These are phyloP conservation scores for Boletus sp. DNA, from an alignment of 768 basidiomycete species.

Conservation along the genomic window DNA sequence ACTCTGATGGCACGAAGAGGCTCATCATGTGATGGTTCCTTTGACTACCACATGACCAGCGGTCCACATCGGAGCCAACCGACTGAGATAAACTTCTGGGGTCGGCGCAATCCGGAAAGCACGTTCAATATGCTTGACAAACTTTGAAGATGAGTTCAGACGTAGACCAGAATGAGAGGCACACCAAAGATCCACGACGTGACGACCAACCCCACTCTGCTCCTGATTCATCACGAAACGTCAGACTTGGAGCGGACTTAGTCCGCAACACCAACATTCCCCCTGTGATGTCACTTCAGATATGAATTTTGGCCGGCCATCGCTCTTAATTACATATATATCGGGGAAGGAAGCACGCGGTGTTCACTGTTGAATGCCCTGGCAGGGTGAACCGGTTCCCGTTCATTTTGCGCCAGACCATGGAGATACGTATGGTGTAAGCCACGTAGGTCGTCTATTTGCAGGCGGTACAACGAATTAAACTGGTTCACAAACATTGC, in stretches of 20 bases:
- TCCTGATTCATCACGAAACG: not conserved
- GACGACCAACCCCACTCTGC: not conserved
- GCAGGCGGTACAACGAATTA: constrained; percentile 20
- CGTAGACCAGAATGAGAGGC: not conserved
- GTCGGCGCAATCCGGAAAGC: not conserved
- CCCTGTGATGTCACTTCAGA: constrained; percentile 4
- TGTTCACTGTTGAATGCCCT: not conserved
- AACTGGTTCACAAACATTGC: constrained; percentile 7
- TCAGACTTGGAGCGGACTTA: not conserved
- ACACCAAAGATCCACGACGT: not conserved
- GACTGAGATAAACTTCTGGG: not conserved
- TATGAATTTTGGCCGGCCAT: not conserved
- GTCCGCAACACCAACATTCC: not conserved
- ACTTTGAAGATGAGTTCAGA: not conserved
- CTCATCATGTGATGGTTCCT: constrained; percentile 4
- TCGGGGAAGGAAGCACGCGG: not conserved
- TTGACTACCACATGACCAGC: constrained; percentile 1
- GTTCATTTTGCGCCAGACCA: not conserved
- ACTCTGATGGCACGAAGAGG: constrained; percentile 2
- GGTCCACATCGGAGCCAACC: not conserved
- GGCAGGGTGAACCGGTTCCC: not conserved
- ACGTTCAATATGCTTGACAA: not conserved
- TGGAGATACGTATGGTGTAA: not conserved
- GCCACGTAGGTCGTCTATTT: constrained; percentile 26
- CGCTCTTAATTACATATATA: not conserved